Conservation (phyloP, 2,329 filamentous ascomycete genomes). For the Paecilomyces dactylethromorphus region DNA sequence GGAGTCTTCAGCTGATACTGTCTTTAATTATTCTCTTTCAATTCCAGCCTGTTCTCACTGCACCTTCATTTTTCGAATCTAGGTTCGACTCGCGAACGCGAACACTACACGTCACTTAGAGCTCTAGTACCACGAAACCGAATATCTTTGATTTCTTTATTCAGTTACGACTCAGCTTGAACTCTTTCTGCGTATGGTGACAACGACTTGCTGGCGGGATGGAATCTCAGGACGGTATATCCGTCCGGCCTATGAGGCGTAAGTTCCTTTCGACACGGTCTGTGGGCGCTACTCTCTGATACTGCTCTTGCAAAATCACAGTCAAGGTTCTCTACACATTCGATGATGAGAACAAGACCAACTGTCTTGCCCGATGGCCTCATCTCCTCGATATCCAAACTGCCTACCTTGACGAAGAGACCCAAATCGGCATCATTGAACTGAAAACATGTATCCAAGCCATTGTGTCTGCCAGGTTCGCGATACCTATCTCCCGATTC, state of each 20-base stretch:
- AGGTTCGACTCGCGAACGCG: constrained; percentile 9
- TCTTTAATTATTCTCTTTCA: not conserved
- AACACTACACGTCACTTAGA: not conserved
- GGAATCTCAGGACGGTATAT: constrained; percentile 47
- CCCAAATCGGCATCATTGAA: constrained; percentile 79
- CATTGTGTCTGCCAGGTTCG: constrained; percentile 58
- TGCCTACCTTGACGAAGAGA: constrained; percentile 70
- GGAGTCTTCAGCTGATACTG: not conserved
- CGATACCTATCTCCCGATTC: constrained; percentile 6
- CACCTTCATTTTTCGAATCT: constrained; percentile 9
- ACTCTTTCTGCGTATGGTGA: constrained; percentile 24
- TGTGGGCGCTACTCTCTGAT: constrained; percentile 8
- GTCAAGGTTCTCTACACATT: constrained; percentile 98
- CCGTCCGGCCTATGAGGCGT: constrained; percentile 62
- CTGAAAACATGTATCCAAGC: constrained; percentile 81
- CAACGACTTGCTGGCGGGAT: constrained; percentile 24
- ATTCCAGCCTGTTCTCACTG: not conserved
- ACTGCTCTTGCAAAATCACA: constrained; percentile 32
- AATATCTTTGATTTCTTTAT: not conserved
- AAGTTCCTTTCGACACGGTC: constrained; percentile 30
- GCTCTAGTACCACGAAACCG: constrained; percentile 1
- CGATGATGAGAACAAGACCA: constrained; percentile 78
- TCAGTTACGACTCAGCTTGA: not conserved
- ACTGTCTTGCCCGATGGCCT: constrained; percentile 81
- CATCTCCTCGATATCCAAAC: constrained; percentile 74